Percentiles rank a stretch among this genome's conserved stretches.
Conservation (phyloP, 192 early-diverging fungal species). For the Paraglomus occultum region DNA sequence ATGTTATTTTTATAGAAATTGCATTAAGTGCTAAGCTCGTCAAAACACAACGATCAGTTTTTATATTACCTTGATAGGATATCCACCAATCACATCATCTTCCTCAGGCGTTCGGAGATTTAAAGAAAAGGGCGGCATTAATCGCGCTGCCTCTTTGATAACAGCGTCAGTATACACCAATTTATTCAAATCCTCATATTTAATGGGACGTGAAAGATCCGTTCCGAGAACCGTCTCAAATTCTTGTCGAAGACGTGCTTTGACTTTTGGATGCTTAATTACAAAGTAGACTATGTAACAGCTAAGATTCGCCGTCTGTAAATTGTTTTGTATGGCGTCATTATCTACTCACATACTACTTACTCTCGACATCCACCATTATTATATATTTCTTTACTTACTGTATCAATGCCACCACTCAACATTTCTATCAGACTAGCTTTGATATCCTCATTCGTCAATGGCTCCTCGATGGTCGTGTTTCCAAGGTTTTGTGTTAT, state of each 20-base stretch:
- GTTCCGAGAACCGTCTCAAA: not conserved
- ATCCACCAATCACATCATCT: conserved; percentile 3
- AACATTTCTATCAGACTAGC: conserved; percentile 9
- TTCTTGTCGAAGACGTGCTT: not conserved
- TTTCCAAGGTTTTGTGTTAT: not conserved
- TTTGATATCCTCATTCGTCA: conserved; percentile 5
- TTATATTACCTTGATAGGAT: not conserved
- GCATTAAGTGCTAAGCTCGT: too few relatives aligned
- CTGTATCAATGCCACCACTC: conserved; percentile 1
- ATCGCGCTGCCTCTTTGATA: not conserved
- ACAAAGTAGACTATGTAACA: conserved; percentile 14
- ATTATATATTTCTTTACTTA: not conserved
- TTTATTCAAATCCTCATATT: not conserved
- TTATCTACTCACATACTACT: not conserved
- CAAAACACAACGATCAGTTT: too few relatives aligned
- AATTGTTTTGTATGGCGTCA: not conserved
- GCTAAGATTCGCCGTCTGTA: not conserved
- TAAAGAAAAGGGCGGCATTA: not conserved
- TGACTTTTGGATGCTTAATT: not conserved
- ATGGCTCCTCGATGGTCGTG: not conserved
- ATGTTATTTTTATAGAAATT: not conserved
- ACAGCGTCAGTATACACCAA: conserved; percentile 19
- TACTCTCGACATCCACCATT: not conserved
- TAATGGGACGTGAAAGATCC: not conserved
- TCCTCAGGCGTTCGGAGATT: not conserved